phyloP scores from a whole-genome alignment of 352 stramenopile species.

The Vaucheria bursata region DNA sequence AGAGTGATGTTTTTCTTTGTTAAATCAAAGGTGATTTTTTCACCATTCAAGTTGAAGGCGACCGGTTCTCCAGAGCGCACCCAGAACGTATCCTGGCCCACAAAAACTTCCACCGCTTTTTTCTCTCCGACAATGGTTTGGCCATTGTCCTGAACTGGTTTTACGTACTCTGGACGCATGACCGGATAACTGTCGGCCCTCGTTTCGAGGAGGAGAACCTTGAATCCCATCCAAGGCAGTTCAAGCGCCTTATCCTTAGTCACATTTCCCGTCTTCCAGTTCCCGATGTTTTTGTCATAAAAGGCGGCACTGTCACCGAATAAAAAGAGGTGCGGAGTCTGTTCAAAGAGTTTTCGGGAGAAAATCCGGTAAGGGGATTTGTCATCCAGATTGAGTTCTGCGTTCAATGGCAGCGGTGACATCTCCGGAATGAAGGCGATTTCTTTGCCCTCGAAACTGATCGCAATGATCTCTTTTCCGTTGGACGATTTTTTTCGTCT shows the following conservation, averaged over 20 bases:
- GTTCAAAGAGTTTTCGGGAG: not conserved
- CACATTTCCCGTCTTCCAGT: not conserved
- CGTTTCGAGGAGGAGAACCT: not conserved
- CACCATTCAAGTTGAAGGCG: not conserved
- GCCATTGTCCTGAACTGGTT: not conserved
- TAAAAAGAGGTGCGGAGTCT: not conserved
- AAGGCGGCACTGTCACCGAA: not conserved
- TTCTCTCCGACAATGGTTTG: not conserved
- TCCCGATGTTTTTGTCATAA: not conserved
- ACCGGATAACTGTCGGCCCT: not conserved
- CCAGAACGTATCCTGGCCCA: not conserved
- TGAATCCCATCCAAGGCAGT: not conserved
- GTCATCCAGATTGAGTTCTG: too few species aligned
- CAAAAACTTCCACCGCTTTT: not conserved
- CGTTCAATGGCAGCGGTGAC: not conserved
- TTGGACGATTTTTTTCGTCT: not conserved
- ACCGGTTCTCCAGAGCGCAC: not conserved
- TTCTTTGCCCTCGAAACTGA: not conserved
- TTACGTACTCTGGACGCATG: not conserved
- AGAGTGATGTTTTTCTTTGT: not conserved
- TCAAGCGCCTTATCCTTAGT: not conserved
- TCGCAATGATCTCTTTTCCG: not conserved
- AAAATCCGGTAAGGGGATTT: not conserved
- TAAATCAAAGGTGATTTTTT: not conserved
- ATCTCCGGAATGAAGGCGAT: not conserved